Evolutionary conservation across 2,329 filamentous ascomycete genomes (phyloP).

Genomic region (Fusarium caatingaense): DNA sequence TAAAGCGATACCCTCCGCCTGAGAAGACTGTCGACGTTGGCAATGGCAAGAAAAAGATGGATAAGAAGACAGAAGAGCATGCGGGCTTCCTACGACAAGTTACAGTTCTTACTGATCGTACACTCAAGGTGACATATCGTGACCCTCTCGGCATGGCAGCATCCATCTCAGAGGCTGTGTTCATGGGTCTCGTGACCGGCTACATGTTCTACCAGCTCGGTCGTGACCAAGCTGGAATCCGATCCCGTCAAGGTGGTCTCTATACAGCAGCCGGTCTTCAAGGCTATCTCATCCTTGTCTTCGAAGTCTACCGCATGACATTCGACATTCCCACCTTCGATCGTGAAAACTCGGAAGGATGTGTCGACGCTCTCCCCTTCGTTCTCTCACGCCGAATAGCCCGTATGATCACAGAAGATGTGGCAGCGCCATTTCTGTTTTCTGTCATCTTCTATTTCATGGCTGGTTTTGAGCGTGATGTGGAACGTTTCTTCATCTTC

Average conservation of each 20-base stretch:
- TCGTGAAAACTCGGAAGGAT: conserved; percentile 78
- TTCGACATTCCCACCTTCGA: conserved; percentile 82
- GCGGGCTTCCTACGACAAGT: conserved; percentile 72
- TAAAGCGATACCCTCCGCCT: conserved; percentile 42
- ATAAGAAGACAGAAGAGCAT: conserved; percentile 51
- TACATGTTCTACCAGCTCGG: conserved; percentile 78
- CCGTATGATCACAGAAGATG: conserved; percentile 75
- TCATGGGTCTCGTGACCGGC: conserved; percentile 77
- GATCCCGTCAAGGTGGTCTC: conserved; percentile 77
- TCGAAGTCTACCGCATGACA: conserved; percentile 80
- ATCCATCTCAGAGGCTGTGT: conserved; percentile 74
- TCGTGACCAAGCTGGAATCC: conserved; percentile 75
- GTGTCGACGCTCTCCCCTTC: conserved; percentile 76
- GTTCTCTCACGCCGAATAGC: conserved; percentile 77
- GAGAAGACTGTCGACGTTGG: conserved; percentile 12
- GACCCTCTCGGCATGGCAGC: conserved; percentile 81
- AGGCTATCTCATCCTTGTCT: conserved; percentile 80
- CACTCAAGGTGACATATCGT: conserved; percentile 77
- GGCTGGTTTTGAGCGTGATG: conserved; percentile 75
- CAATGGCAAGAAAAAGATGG: conserved; percentile 30
- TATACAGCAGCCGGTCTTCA: conserved; percentile 79
- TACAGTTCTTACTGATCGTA: conserved; percentile 73
- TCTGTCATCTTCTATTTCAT: conserved; percentile 82
- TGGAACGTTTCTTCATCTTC: conserved; percentile 76
- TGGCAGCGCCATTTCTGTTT: conserved; percentile 78